Evolutionary conservation across 345 rosid genomes (phyloP), one percentile per base, ranked within the genome.

Genomic region (Arabis hirsuta): DNA sequence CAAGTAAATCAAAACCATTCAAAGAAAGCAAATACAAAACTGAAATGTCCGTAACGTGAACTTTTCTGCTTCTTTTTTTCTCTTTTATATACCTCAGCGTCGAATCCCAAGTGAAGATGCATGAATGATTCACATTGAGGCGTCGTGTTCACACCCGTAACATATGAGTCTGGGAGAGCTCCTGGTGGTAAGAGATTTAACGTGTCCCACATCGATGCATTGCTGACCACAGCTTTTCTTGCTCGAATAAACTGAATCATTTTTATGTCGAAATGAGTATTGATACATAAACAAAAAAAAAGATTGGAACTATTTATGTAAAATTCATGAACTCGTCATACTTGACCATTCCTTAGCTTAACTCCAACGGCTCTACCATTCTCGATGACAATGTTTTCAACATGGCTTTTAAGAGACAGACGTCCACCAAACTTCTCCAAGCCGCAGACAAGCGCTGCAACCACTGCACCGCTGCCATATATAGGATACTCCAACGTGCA

Each of bases 101-200:
- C 94, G 60, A 93, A 87, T 59, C 98, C 98, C 78, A 90, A 80
- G 82, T 93, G 98, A 75, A 93, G 96, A 87, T 93, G 98, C 98
- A 93, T 90, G 81, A 90, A 93, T n/a, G 98, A 93, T 76, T 93
- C 98, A 13, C 98, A 93, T 58, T 90, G 92, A 0, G 80, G 86
- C 7, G 90, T 88, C 13, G 54, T 79, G 59, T 80, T 81, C 39
- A 88, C 75, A 62, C 84, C 71, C 34, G 80, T 83, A 2, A 79
- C 24, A 26, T 85, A 90, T 7, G 91, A 79, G 71, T 80, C 83
- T 0, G 94, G 96, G 65, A 93, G 80, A 64, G 66, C 55, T 74
- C 90, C 92, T 80, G 64, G 71, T 4, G 96, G 92, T 71, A 93
- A 76, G 74, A 93, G 80, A 41, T 80, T 83, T 64, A 86, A 72